These are phyloP conservation scores for Houttuynia cordata DNA, from an alignment of 164 flowering plant species.

Conservation along the genomic window DNA sequence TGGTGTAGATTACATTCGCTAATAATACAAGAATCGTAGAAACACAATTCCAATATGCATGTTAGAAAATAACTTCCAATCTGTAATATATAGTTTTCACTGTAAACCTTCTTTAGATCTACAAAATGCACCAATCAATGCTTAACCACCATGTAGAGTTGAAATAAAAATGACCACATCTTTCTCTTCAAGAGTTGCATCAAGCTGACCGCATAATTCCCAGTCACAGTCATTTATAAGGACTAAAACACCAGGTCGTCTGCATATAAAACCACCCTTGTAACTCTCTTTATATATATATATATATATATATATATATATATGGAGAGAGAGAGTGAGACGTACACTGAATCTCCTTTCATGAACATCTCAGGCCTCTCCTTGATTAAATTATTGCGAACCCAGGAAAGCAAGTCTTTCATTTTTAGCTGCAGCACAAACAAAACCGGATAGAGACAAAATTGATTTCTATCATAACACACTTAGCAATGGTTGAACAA, in stretches of 20 bases:
- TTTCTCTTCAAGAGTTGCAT: slow-evolving; percentile 70
- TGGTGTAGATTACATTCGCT: too few species aligned
- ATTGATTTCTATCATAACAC: too few species aligned
- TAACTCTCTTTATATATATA: not conserved
- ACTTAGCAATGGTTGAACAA: too few species aligned
- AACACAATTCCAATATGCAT: too few species aligned
- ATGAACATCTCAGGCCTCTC: slow-evolving; percentile 99
- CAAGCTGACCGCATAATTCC: slow-evolving; percentile 89
- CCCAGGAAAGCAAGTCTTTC: slow-evolving; percentile 75
- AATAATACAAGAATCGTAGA: too few species aligned
- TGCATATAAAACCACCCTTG: slow-evolving; percentile 22
- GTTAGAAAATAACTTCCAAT: too few species aligned
- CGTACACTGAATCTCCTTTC: slow-evolving; percentile 94
- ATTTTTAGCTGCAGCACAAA: slow-evolving; percentile 49
- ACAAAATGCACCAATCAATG: not conserved
- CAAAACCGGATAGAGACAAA: not conserved
- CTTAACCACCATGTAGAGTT: slow-evolving; percentile 87
- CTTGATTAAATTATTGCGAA: slow-evolving; percentile 75
- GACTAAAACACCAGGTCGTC: slow-evolving; percentile 92
- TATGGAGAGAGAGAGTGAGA: not conserved
- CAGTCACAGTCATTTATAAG: slow-evolving; percentile 92
- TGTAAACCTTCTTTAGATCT: not conserved
- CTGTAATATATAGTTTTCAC: too few species aligned
- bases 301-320: too few species aligned
- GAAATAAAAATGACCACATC: slow-evolving; percentile 83